A percentile compares a stretch with the other conserved stretches of the same genome.
Evolutionary conservation across 2,329 filamentous ascomycete species (phyloP).

Genomic region (Ophiostoma quercus): DNA sequence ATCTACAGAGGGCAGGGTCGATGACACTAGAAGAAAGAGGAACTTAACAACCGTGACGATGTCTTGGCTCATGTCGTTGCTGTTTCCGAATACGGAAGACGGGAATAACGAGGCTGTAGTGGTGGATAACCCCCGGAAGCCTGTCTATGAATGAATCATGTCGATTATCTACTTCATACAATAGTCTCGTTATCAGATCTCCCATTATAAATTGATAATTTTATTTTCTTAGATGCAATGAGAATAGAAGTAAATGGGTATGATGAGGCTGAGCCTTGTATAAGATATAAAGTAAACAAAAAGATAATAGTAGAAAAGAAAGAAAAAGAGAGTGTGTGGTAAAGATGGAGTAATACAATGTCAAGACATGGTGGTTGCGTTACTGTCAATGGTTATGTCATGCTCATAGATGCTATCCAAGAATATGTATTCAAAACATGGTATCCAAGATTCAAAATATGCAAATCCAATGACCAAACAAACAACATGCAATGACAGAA

Average conservation of each 20-base stretch:
- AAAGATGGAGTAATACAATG: neutral
- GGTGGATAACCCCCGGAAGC: neutral
- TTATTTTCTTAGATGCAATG: neutral
- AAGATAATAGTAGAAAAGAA: neutral
- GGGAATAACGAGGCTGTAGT: neutral
- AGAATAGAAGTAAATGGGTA: conserved; percentile 9
- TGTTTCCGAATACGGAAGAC: neutral
- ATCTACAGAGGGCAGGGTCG: too few relatives aligned
- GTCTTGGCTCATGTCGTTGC: neutral
- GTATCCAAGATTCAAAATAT: neutral
- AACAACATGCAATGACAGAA: neutral
- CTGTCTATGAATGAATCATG: neutral
- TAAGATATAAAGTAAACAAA: neutral
- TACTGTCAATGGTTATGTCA: neutral
- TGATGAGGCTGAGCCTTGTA: neutral
- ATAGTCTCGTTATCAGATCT: neutral
- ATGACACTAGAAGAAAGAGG: neutral
- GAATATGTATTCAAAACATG: neutral
- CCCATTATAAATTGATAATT: neutral
- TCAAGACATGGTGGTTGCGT: neutral
- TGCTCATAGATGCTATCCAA: neutral
- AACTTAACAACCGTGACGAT: neutral
- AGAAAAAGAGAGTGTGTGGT: neutral
- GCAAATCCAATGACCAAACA: neutral
- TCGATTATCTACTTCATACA: neutral